Conservation (phyloP, 306 rosid genomes). For the Vigna reflexopilosa region DNA sequence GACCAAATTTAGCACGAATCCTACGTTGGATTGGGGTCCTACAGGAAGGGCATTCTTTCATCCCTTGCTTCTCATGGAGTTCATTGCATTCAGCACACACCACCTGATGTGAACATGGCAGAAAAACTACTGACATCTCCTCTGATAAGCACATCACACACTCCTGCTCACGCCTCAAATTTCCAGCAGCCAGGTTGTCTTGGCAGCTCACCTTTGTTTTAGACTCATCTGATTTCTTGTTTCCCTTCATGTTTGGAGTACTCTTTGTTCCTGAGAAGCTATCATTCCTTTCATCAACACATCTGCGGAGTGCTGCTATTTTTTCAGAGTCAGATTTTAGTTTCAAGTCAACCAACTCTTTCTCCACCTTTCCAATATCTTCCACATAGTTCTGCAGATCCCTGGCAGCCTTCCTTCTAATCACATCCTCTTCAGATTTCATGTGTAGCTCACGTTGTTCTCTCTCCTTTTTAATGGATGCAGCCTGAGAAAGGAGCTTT, state of each 20-base stretch:
- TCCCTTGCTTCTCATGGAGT: constrained; percentile 71
- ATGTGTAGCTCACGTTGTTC: constrained; percentile 47
- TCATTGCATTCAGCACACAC: constrained; percentile 68
- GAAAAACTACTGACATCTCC: constrained; percentile 68
- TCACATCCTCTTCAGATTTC: constrained; percentile 55
- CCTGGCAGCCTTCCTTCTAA: constrained; percentile 57
- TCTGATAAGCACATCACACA: constrained; percentile 80
- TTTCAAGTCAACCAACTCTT: constrained; percentile 48
- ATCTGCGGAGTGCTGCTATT: constrained; percentile 55
- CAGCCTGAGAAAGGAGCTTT: constrained; percentile 56
- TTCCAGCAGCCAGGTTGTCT: constrained; percentile 21
- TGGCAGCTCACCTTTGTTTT: constrained; percentile 27
- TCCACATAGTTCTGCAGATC: constrained; percentile 54
- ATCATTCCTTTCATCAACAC: constrained; percentile 44
- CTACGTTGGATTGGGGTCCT: constrained; percentile 59
- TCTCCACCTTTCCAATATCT: constrained; percentile 55
- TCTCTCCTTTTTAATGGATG: constrained; percentile 57
- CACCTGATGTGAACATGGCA: constrained; percentile 78
- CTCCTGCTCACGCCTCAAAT: constrained; percentile 66
- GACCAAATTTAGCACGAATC: constrained; percentile 55
- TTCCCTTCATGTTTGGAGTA: constrained; percentile 36
- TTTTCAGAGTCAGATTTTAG: constrained; percentile 51
- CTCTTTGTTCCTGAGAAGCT: constrained; percentile 26
- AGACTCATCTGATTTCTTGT: constrained; percentile 38
- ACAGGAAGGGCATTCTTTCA: constrained; percentile 81